Percentiles rank a stretch among this genome's conserved stretches.
phyloP scores from a whole-genome alignment of 2,329 filamentous ascomycete genomes.

The Fonsecaea monophora region DNA sequence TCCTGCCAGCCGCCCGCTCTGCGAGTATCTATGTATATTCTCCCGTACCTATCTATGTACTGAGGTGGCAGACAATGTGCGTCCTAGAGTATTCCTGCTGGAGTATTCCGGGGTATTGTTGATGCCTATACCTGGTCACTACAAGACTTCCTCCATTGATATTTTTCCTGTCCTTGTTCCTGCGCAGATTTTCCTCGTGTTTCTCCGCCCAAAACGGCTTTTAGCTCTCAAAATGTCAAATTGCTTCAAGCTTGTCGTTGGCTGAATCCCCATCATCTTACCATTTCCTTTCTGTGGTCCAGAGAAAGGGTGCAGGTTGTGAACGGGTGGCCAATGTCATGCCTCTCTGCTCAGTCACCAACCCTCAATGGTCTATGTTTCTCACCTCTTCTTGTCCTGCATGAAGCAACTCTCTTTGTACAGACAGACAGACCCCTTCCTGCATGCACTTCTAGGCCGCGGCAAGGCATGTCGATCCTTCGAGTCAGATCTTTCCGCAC shows the following conservation, averaged over 20 bases:
- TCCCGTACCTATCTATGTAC: not conserved
- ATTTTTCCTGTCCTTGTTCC: not conserved
- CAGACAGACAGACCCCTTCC: not conserved
- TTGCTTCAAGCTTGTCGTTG: not conserved
- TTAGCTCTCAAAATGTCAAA: not conserved
- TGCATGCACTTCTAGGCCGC: not conserved
- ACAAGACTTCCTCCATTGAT: no score
- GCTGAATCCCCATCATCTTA: not conserved
- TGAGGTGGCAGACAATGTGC: no score
- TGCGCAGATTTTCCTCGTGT: not conserved
- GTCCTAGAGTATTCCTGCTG: no score
- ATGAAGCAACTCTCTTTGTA: not conserved
- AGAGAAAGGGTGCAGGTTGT: not conserved
- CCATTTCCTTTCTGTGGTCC: not conserved
- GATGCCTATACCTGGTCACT: not conserved
- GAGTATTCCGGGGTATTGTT: not conserved
- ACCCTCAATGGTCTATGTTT: not conserved
- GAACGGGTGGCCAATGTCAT: not conserved
- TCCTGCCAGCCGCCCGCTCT: not conserved
- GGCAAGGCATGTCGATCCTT: constrained; percentile 29
- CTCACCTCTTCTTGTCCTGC: not conserved
- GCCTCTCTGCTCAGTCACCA: not conserved
- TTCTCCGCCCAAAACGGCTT: not conserved
- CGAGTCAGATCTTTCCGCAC: not conserved
- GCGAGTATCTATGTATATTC: not conserved